Conservation (phyloP, 129 eudicot genomes). For the sunflower (Helianthus annuus) region HanXRQr2.0-SUNRISE NC_035441.2:130546227-130546726, state of each 20-base stretch:
- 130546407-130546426: slow-evolving; percentile 51
- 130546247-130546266: slow-evolving; percentile 61
- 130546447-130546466: too few relatives aligned
- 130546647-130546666: slow-evolving; percentile 36
- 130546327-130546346: slow-evolving; percentile 57
- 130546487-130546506: too few relatives aligned
- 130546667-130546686: slow-evolving; percentile 73
- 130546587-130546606: not conserved
- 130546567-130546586: too few relatives aligned
- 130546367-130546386: slow-evolving; percentile 53
- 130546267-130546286: slow-evolving; percentile 78
- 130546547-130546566: too few relatives aligned
- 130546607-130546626: slow-evolving; percentile 2
- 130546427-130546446: not conserved
- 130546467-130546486: too few relatives aligned
- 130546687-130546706: slow-evolving; percentile 75
- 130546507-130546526: too few relatives aligned
- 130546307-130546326: slow-evolving; percentile 68
- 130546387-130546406: slow-evolving; percentile 64
- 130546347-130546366: slow-evolving; percentile 51
- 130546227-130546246: not conserved
- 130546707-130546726: slow-evolving; percentile 66
- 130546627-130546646: slow-evolving; percentile 1
- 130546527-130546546: too few relatives aligned
- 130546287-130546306: slow-evolving; percentile 77